Evolutionary conservation across 1,284 basidiomycete genomes (phyloP).

Genomic region (Cystobasidiaceae sp.): DNA sequence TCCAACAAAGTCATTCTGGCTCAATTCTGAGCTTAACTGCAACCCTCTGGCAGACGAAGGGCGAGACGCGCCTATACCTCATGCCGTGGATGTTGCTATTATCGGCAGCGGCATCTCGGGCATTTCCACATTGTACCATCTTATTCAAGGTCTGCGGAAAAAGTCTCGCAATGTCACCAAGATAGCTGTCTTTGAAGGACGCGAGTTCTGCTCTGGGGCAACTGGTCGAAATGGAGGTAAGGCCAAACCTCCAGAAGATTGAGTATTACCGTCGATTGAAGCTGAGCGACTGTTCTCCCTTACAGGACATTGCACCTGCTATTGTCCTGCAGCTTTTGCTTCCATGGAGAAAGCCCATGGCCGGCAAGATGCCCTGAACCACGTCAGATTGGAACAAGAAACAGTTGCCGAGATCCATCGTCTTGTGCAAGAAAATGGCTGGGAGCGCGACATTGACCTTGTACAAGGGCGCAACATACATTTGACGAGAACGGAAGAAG

Average conservation of each 20-base stretch:
- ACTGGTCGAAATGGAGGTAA: constrained; percentile 55
- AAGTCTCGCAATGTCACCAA: neutral
- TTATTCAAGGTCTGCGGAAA: neutral
- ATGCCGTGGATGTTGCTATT: constrained; percentile 64
- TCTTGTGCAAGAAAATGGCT: constrained; percentile 53
- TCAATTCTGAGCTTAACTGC: constrained; percentile 53
- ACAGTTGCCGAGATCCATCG: constrained; percentile 54
- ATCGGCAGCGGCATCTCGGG: constrained; percentile 74
- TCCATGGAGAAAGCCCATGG: constrained; percentile 51
- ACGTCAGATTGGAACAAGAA: constrained; percentile 58
- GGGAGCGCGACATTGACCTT: constrained; percentile 58
- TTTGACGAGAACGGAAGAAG: constrained; percentile 54
- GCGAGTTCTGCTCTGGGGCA: constrained; percentile 75
- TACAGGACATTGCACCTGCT: constrained; percentile 59
- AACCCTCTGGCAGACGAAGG: constrained; percentile 63
- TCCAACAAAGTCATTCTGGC: constrained; percentile 66
- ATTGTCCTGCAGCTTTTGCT: constrained; percentile 53
- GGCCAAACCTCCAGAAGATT: neutral
- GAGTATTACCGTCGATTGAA: neutral
- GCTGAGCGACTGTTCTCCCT: neutral
- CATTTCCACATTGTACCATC: constrained; percentile 43
- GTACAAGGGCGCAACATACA: constrained; percentile 57
- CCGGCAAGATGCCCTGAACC: constrained; percentile 55
- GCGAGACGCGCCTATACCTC: constrained; percentile 56
- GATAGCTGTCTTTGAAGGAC: constrained; percentile 62